phyloP scores from a whole-genome alignment of 2,329 filamentous ascomycete genomes.

The Fusarium chuoi region DNA sequence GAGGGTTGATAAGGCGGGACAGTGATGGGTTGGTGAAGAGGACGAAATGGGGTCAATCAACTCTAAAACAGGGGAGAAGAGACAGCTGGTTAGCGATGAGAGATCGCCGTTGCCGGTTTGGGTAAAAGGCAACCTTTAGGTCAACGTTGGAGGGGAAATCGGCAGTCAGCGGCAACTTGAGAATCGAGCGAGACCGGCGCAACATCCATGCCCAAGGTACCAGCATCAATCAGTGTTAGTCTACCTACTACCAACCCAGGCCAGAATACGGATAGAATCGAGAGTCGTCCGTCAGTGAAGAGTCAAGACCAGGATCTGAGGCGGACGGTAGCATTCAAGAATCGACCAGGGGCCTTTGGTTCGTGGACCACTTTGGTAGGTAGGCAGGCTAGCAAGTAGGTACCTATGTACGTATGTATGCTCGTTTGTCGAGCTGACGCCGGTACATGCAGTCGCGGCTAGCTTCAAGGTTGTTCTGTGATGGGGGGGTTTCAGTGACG shows the following conservation, averaged over 20 bases:
- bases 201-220: conserved; percentile 6
- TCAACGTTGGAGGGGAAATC: conserved; percentile 29
- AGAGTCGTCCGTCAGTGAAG: neutral
- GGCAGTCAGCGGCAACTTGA: conserved; percentile 28
- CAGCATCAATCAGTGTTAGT: neutral
- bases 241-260: neutral
- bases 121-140: conserved; percentile 32
- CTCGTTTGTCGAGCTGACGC: conserved; percentile 14
- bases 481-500: conserved; percentile 9
- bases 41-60: conserved; percentile 42
- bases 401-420: neutral
- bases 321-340: neutral
- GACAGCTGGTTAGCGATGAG: conserved; percentile 37
- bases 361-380: neutral
- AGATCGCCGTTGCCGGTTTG: conserved; percentile 44
- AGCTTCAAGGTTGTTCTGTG: conserved; percentile 19
- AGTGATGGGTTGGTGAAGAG: conserved; percentile 28
- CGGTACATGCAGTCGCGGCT: conserved; percentile 30
- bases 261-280: conserved; percentile 2
- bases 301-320: neutral
- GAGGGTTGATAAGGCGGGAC: conserved; percentile 40
- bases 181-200: conserved; percentile 35
- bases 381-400: neutral
- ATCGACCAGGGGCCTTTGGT: conserved; percentile 12
- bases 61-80: conserved; percentile 43